Conservation (phyloP, 805 yeast species). For the Nakazawaea ernobii region DNA sequence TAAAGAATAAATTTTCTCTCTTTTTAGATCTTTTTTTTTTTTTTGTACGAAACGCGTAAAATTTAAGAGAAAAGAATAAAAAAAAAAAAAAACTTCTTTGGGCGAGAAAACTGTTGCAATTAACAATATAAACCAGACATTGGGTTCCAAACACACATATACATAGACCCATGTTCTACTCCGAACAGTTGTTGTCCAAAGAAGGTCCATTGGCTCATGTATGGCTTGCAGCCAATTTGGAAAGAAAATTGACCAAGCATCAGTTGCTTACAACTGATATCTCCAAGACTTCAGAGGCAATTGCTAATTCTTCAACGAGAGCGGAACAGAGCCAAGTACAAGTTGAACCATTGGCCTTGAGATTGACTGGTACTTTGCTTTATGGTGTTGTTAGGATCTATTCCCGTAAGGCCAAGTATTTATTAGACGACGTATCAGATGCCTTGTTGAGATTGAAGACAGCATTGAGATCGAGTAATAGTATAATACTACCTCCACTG, state of each 20-base stretch:
- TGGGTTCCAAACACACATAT: not conserved
- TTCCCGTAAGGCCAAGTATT: conserved; percentile 75
- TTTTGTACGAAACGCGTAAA: no score
- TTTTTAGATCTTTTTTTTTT: not conserved
- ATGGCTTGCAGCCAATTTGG: conserved; percentile 91
- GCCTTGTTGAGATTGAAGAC: conserved; percentile 66
- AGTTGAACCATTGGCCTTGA: conserved; percentile 61
- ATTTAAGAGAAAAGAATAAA: no score
- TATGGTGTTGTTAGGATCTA: conserved; percentile 86
- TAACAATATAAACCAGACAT: no score
- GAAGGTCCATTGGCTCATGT: conserved; percentile 86
- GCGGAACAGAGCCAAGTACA: conserved; percentile 13
- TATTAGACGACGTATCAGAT: conserved; percentile 79
- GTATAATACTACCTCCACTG: conserved; percentile 53
- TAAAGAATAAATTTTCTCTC: not conserved
- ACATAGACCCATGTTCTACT: conserved; percentile 34
- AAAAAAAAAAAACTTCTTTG: no score
- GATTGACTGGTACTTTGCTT: conserved; percentile 80
- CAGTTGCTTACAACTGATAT: conserved; percentile 72
- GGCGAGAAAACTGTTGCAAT: no score
- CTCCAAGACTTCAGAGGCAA: conserved; percentile 58
- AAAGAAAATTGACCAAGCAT: conserved; percentile 65
- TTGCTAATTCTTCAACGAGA: conserved; percentile 37
- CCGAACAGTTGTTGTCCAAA: conserved; percentile 50
- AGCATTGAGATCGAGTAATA: conserved; percentile 45